Conservation (phyloP, 2,329 filamentous ascomycete species). For the Xylariaceae sp. region DNA sequence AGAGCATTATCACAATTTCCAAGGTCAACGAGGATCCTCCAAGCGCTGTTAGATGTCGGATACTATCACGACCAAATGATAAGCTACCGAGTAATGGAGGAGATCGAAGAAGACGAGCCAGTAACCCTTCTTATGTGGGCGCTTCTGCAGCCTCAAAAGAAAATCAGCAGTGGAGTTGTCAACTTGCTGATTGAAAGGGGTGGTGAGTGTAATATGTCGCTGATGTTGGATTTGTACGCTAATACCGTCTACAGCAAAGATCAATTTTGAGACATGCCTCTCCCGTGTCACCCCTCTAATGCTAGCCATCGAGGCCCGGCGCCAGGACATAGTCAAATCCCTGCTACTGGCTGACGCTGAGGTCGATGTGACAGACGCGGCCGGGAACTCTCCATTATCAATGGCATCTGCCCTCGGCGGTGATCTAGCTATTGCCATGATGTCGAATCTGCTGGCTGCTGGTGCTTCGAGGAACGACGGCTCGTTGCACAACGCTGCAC, state of each 20-base stretch:
- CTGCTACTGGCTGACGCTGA: constrained; percentile 63
- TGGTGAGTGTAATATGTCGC: constrained; percentile 29
- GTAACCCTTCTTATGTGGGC: constrained; percentile 64
- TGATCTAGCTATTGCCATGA: constrained; percentile 55
- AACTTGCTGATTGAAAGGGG: constrained; percentile 55
- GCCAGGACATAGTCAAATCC: constrained; percentile 59
- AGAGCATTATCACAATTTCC: constrained; percentile 59
- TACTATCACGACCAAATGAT: constrained; percentile 62
- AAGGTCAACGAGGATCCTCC: constrained; percentile 54
- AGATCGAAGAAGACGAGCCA: constrained; percentile 54
- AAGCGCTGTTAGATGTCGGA: constrained; percentile 57
- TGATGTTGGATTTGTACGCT: not conserved
- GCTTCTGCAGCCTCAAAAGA: constrained; percentile 64
- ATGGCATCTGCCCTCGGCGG: constrained; percentile 61
- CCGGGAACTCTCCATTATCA: constrained; percentile 61
- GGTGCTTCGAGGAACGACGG: constrained; percentile 65
- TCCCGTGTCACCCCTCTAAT: constrained; percentile 62
- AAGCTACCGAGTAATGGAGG: constrained; percentile 46
- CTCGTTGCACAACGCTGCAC: constrained; percentile 66
- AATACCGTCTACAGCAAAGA: constrained; percentile 47
- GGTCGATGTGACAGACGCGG: constrained; percentile 59
- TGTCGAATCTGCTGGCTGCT: constrained; percentile 57
- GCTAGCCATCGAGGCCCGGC: constrained; percentile 58
- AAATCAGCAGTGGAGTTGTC: constrained; percentile 61
- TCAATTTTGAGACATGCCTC: constrained; percentile 55